Evolutionary conservation across 345 rosid genomes (phyloP), one percentile per base, ranked within the genome.

Genomic region (Lumnitzera littorea): DNA sequence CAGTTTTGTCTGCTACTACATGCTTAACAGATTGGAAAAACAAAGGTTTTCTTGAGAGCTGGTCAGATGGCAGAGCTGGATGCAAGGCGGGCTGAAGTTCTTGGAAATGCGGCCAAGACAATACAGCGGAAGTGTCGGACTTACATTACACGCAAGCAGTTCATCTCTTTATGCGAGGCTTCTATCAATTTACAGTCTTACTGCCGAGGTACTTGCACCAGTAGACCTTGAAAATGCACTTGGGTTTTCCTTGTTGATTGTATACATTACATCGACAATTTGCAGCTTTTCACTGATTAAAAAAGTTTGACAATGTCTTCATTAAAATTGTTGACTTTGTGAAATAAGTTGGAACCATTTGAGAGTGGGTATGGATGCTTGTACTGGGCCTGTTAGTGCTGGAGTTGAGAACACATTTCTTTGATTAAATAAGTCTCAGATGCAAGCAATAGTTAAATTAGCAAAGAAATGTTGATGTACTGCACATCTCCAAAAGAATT

Each of bases 1-100:
- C 10, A 7, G 43, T 36, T 36, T 36, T 36, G 43, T 9, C 14
- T 16, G 16, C n/a, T 46, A 15, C 25, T 55, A 24, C 31, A 11
- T 25, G 11, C 25, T 78, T 75, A 55, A 67, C 87, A 94, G 99
- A 76, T 94, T 66, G 99, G 99, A 50, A 90, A 86, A 77, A 75
- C 84, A 49, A 89, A 94, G 72, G 74, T 94, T 62, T 94, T 90
- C 75, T 87, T 94, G 46, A 84, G 99, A 83, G 99, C 99, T 25
- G 99, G 99, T 63, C 99, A 94, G 83, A 90, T 94, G 99, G 99
- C 99, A 66, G 96, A 90, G 80, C 68, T 94, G 74, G 99, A 94
- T 80, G 95, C 99, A 46, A 82, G 97, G 74, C 81, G 99, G 73
- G 81, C 99, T 46, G 95, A 84, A 77, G 91, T 90, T 50, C 91